Percentiles rank a stretch among this genome's conserved stretches.
phyloP scores from a whole-genome alignment of 805 yeast species.

The Candida nanaspora region DNA sequence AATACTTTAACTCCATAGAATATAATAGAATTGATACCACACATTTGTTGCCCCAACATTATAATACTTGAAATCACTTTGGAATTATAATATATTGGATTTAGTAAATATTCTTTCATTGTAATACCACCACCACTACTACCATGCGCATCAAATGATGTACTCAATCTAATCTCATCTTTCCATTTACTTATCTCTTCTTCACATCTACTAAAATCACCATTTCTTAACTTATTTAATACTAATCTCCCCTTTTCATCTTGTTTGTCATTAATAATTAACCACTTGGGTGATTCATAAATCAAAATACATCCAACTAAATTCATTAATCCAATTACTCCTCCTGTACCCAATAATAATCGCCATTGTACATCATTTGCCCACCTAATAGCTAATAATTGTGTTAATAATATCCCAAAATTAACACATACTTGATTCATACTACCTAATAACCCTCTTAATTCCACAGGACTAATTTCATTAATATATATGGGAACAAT shows the following conservation, averaged over 20 bases:
- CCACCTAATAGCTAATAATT: conserved; percentile 62
- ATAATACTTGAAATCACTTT: conserved; percentile 62
- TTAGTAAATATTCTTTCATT: conserved; percentile 37
- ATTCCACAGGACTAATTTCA: conserved; percentile 65
- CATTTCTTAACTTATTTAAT: conserved; percentile 31
- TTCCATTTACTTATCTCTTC: conserved; percentile 26
- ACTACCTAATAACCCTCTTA: conserved; percentile 77
- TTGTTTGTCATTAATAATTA: conserved; percentile 31
- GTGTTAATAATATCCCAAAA: conserved; percentile 77
- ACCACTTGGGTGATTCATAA: conserved; percentile 85
- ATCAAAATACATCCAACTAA: conserved; percentile 33
- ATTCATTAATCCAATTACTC: conserved; percentile 43
- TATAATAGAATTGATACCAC: conserved; percentile 88
- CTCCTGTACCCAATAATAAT: conserved; percentile 54
- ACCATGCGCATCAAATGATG: conserved; percentile 13
- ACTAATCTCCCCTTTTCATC: conserved; percentile 14
- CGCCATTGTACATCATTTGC: conserved; percentile 71
- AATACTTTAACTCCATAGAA: conserved; percentile 89
- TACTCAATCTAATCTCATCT: conserved; percentile 17
- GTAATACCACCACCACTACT: conserved; percentile 12
- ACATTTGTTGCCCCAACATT: conserved; percentile 80
- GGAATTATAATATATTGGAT: conserved; percentile 48
- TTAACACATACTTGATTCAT: conserved; percentile 86
- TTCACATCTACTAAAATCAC: conserved; percentile 7
- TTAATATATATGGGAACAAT: conserved; percentile 76